Conservation (phyloP, 257 asterid genomes). For the Lavandula angustifolia region DNA sequence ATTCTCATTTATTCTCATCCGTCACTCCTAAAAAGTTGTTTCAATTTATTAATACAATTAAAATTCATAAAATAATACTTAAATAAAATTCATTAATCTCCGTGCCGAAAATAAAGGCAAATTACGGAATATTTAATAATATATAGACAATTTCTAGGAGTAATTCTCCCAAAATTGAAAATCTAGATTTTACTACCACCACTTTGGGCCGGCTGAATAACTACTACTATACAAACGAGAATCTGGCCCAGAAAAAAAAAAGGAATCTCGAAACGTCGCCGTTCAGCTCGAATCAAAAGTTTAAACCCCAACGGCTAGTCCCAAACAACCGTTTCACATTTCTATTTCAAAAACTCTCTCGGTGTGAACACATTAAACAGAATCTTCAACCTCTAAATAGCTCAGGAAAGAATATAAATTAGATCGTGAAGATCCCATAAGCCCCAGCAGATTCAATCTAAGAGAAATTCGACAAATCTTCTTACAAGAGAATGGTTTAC, state of each 20-base stretch:
- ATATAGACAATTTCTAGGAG: too few species aligned
- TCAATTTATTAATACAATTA: too few species aligned
- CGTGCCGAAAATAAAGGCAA: too few species aligned
- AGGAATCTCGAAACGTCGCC: slow-evolving; percentile 1
- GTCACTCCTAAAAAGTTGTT: too few species aligned
- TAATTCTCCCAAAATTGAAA: too few species aligned
- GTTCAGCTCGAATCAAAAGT: not conserved
- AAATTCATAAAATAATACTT: too few species aligned
- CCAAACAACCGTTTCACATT: slow-evolving; percentile 25
- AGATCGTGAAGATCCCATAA: not conserved
- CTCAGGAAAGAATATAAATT: not conserved
- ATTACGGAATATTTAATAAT: too few species aligned
- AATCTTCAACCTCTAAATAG: not conserved
- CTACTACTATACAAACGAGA: not conserved
- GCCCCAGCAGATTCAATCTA: slow-evolving; percentile 12
- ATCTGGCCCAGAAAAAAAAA: not conserved
- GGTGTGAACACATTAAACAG: not conserved
- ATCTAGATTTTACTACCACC: too few species aligned
- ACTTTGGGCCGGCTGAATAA: too few species aligned
- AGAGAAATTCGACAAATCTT: not conserved
- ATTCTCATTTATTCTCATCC: too few species aligned
- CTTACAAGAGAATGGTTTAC: slow-evolving; percentile 53
- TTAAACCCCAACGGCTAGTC: slow-evolving; percentile 41
- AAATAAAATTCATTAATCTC: too few species aligned
- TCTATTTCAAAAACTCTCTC: slow-evolving; percentile 1